A percentile compares a stretch with the other conserved stretches of the same genome.
Evolutionary conservation across 495 filamentous ascomycete genomes (phyloP).

Genomic region (Aspergillus taichungensis): DNA sequence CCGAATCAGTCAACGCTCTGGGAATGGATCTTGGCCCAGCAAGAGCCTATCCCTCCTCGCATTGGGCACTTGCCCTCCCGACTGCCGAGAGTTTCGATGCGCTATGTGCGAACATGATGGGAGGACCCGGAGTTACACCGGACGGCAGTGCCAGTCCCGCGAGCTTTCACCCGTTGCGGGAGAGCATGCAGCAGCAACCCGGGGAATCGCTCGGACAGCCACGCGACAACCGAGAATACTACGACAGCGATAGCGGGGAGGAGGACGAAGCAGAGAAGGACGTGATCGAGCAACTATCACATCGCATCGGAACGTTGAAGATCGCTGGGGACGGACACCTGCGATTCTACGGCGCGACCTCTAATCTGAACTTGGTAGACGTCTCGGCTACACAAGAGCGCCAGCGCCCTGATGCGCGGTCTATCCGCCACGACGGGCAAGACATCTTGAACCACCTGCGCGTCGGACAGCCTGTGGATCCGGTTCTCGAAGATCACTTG

Average conservation of each 20-base stretch:
- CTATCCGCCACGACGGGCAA: constrained; percentile 38
- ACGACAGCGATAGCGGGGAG: constrained; percentile 35
- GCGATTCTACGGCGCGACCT: constrained; percentile 41
- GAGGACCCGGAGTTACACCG: constrained; percentile 8
- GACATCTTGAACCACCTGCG: constrained; percentile 37
- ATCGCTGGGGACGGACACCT: constrained; percentile 42
- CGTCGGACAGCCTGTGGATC: constrained; percentile 34
- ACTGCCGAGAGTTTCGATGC: constrained; percentile 35
- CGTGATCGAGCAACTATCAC: constrained; percentile 37
- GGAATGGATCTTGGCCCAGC: constrained; percentile 15
- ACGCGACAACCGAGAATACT: constrained; percentile 11
- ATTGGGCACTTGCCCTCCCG: constrained; percentile 35
- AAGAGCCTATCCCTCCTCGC: constrained; percentile 19
- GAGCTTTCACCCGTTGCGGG: constrained; percentile 19
- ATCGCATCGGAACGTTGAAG: constrained; percentile 41
- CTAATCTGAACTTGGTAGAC: constrained; percentile 40
- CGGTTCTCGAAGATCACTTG: constrained; percentile 37
- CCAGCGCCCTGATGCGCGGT: constrained; percentile 43
- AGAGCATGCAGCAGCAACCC: constrained; percentile 30
- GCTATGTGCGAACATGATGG: constrained; percentile 31
- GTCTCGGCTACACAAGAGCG: constrained; percentile 37
- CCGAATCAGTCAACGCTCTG: constrained; percentile 16
- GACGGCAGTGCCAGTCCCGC: constrained; percentile 23
- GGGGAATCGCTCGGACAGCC: constrained; percentile 17
- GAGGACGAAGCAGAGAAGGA: constrained; percentile 38